phyloP scores from a whole-genome alignment of 2,329 filamentous ascomycete species.

The Colletotrichum sp. region DNA sequence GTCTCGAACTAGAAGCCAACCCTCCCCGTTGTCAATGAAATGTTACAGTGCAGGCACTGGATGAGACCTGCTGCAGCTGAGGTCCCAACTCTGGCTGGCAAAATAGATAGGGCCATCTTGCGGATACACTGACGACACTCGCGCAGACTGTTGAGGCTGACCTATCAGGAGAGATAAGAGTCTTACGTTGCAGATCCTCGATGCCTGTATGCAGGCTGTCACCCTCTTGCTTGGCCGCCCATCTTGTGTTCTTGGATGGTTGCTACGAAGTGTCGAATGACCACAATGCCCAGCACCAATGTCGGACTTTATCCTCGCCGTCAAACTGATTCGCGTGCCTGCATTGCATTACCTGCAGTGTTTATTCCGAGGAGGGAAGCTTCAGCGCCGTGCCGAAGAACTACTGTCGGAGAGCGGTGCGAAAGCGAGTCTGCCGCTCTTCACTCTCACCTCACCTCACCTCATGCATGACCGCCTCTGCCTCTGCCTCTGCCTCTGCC shows the following conservation, averaged over 20 bases:
- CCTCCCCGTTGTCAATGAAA: background rate
- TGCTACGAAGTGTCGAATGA: background rate
- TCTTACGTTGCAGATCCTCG: background rate
- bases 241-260: background rate
- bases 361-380: background rate
- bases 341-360: background rate
- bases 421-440: background rate
- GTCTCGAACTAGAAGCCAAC: background rate
- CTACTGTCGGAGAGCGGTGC: background rate
- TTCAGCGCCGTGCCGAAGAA: background rate
- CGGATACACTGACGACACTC: background rate
- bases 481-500: background rate
- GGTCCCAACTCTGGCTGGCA: background rate
- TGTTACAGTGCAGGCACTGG: background rate
- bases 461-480: background rate
- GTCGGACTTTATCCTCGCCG: background rate
- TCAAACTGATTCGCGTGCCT: background rate
- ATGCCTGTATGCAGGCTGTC: background rate
- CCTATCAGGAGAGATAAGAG: background rate
- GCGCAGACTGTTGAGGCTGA: background rate
- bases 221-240: background rate
- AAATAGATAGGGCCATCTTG: background rate
- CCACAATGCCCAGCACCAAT: background rate
- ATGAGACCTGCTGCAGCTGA: background rate
- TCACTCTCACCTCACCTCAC: background rate